These are phyloP conservation scores for Bryoerythrophyllum caledonicum DNA, from an alignment of 225 moss, liverwort and hornwort genomes.

Conservation along the genomic window DNA sequence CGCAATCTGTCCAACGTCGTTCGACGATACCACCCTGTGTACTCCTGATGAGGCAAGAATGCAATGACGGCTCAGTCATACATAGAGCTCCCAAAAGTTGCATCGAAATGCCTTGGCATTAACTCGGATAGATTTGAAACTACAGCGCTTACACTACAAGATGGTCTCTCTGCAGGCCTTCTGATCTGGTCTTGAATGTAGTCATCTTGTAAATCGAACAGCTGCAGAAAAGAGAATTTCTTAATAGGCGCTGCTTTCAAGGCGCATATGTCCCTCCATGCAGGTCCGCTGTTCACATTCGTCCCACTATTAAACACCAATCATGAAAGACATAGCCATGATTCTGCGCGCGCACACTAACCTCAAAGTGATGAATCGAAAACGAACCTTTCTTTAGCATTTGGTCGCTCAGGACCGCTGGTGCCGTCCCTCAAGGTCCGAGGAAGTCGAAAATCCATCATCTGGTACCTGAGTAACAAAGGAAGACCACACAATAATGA, in stretches of 20 bases:
- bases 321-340: constrained; percentile 2
- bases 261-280: constrained; percentile 80
- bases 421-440: constrained; percentile 47
- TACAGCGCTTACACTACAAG: constrained; percentile 63
- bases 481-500: not conserved
- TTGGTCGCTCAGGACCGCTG: constrained; percentile 47
- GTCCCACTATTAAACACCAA: constrained; percentile 14
- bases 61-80: constrained; percentile 8
- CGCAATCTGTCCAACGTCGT: constrained; percentile 77
- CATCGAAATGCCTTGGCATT: constrained; percentile 3
- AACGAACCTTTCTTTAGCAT: constrained; percentile 47
- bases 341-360: constrained; percentile 1
- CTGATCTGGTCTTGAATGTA: constrained; percentile 84
- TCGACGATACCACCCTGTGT: constrained; percentile 83
- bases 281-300: constrained; percentile 47
- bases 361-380: constrained; percentile 7
- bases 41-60: constrained; percentile 47
- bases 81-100: not conserved
- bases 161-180: constrained; percentile 69
- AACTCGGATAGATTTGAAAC: not conserved
- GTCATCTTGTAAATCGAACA: constrained; percentile 88
- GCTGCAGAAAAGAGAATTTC: constrained; percentile 86
- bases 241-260: constrained; percentile 82
- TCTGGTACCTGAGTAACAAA: constrained; percentile 49
- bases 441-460: constrained; percentile 69